Evolutionary conservation across 1,284 basidiomycete genomes (phyloP), one percentile per base, ranked within the genome.

Genomic region (Moesziomyces parantarcticus): DNA sequence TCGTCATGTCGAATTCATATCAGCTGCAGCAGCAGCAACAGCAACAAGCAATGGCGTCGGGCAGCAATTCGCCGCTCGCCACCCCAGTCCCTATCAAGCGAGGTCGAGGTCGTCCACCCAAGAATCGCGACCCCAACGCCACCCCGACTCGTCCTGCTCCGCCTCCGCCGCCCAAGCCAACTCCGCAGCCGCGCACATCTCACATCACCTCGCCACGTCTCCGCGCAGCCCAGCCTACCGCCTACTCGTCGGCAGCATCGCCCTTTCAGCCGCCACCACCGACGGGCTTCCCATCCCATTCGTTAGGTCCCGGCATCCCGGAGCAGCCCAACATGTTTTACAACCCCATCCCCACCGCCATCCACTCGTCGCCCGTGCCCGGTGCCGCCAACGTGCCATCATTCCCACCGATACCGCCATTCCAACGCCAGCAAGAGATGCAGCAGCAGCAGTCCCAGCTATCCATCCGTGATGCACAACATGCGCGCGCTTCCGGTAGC

Each of bases 101-200:
- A 8, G 72, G 72, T 8, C 58, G 66, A n/a, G 72, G 72, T 1
- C 54, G 72, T 34, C 72, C 72, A 26, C 72, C 72, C 34, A 75
- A 75, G 57, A 59, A 75, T 23, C 66, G 72, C 41, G 59, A 69
- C 22, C 63, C 61, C 22, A 65, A 61, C 45, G 61, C 68, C n/a
- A 45, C 61, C 14, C 58, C 62, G 6, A 34, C 56, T 14, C 51
- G 50, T n/a, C 26, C 48, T 9, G 22, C 54, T 2, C 46, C 50
- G 18, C 71, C 67, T 42, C 55, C 55, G 36, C 61, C 65, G 14
- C 58, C 55, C 22, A 60, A 70, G 52, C 58, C 56, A 5, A 56
- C 59, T 40, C 60, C 72, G n/a, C 72, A 66, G 50, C 72, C 63
- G 41, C 62, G 69, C 44, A 58, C 52, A 11, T 72, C 69, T 8